These are phyloP conservation scores for Apiotrichum porosum DNA, from an alignment of 1,284 basidiomycete genomes.

Conservation along the genomic window DNA sequence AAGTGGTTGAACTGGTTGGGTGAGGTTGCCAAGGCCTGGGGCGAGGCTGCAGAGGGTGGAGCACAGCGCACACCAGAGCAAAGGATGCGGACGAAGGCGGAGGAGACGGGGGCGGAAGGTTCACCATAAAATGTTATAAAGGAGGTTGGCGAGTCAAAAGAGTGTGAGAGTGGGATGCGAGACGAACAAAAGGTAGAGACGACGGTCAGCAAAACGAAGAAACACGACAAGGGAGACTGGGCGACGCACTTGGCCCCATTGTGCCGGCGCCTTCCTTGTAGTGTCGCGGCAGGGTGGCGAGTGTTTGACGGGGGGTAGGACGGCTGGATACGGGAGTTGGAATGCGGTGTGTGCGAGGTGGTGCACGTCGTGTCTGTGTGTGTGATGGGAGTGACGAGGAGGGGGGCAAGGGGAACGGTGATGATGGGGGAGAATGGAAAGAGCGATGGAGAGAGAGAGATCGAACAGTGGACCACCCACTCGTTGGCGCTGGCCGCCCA, in stretches of 20 bases:
- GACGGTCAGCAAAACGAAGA: not conserved
- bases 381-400: too few species aligned
- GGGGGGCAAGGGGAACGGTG: too few species aligned
- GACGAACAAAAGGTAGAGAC: not conserved
- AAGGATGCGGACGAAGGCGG: not conserved
- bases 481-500: too few species aligned
- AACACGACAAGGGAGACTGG: not conserved
- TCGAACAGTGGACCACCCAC: too few species aligned
- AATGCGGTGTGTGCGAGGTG: not conserved
- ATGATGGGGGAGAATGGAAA: too few species aligned
- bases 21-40: slow-evolving; percentile 15
- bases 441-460: too few species aligned
- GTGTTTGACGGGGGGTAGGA: too few species aligned
- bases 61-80: not conserved
- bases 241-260: slow-evolving; percentile 10
- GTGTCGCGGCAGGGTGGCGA: too few species aligned
- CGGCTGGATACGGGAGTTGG: too few species aligned
- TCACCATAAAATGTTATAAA: too few species aligned
- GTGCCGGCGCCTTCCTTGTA: not conserved
- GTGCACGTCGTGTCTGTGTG: not conserved
- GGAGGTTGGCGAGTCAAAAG: not conserved
- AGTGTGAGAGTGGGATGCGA: not conserved
- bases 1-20: slow-evolving; percentile 40
- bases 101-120: not conserved
- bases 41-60: slow-evolving; percentile 8